These are phyloP conservation scores for Mucuna pruriens DNA, from an alignment of 306 rosid genomes.

Conservation along the genomic window DNA sequence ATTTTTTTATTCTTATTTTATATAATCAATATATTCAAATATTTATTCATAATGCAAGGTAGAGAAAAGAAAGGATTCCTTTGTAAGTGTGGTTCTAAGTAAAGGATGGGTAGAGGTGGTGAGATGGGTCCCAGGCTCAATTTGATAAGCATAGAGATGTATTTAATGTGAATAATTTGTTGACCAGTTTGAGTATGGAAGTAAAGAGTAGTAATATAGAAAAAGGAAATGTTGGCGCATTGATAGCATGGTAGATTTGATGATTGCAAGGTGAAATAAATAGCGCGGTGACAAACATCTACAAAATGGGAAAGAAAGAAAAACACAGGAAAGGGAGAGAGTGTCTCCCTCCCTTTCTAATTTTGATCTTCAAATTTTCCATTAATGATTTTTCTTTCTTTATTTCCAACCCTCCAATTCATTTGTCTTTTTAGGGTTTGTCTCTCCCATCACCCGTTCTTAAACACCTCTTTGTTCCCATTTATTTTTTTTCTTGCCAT, in stretches of 20 bases:
- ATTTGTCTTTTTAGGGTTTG: slow-evolving; percentile 29
- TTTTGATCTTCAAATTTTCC: slow-evolving; percentile 42
- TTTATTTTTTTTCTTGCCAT: neutral
- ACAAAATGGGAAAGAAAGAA: slow-evolving; percentile 21
- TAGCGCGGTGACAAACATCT: neutral
- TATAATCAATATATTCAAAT: no score
- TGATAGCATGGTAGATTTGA: slow-evolving; percentile 10
- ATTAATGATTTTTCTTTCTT: neutral
- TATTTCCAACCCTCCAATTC: slow-evolving; percentile 7
- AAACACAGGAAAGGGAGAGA: neutral
- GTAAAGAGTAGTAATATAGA: neutral
- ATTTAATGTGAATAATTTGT: neutral
- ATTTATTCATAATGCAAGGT: no score
- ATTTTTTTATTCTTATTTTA: no score
- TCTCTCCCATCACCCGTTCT: slow-evolving; percentile 3
- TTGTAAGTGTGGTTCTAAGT: no score
- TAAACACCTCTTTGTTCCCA: neutral
- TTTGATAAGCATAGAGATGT: no score
- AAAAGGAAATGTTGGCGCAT: neutral
- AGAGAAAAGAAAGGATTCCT: no score
- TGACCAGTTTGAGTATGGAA: neutral
- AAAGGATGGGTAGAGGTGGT: no score
- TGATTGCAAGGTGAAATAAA: slow-evolving; percentile 25
- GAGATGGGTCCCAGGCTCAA: no score
- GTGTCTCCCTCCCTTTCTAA: slow-evolving; percentile 39